Evolutionary conservation across 2,329 filamentous ascomycete species (phyloP).

Genomic region (Fusarium marasasianum): DNA sequence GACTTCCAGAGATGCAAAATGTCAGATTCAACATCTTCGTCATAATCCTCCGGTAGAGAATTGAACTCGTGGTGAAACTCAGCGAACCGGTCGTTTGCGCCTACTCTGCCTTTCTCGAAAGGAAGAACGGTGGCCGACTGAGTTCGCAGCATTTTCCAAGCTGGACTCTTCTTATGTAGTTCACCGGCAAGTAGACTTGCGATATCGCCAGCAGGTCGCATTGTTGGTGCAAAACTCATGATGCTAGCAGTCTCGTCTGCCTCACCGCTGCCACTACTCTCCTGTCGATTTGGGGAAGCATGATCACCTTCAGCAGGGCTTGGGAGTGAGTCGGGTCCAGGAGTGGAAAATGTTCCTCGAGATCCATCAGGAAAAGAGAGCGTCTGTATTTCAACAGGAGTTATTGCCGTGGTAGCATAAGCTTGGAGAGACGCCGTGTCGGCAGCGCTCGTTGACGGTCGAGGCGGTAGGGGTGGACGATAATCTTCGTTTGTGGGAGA

Average conservation of each 20-base stretch:
- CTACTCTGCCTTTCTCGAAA: conserved; percentile 63
- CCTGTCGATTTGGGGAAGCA: conserved; percentile 49
- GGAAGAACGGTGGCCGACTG: conserved; percentile 68
- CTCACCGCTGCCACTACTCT: conserved; percentile 54
- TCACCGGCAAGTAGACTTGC: conserved; percentile 84
- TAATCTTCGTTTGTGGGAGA: conserved; percentile 52
- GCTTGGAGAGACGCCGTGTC: conserved; percentile 60
- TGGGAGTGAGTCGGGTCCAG: conserved; percentile 48
- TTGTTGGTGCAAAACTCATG: conserved; percentile 71
- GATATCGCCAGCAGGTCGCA: conserved; percentile 73
- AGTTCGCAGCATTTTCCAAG: conserved; percentile 73
- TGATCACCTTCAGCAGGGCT: conserved; percentile 53
- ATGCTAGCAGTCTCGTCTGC: conserved; percentile 72
- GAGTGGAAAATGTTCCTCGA: conserved; percentile 68
- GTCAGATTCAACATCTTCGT: conserved; percentile 58
- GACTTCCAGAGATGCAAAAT: conserved; percentile 82
- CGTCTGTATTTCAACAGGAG: conserved; percentile 81
- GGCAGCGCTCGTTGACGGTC: conserved; percentile 52
- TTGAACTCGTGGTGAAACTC: conserved; percentile 84
- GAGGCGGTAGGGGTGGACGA: conserved; percentile 66
- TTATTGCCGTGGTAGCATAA: conserved; percentile 85
- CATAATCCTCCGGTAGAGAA: conserved; percentile 67
- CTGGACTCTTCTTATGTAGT: conserved; percentile 70
- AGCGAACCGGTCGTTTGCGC: conserved; percentile 63
- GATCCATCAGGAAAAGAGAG: conserved; percentile 77